phyloP scores from a whole-genome alignment of 225 moss, liverwort and hornwort genomes.

The Polytrichum commune region DNA sequence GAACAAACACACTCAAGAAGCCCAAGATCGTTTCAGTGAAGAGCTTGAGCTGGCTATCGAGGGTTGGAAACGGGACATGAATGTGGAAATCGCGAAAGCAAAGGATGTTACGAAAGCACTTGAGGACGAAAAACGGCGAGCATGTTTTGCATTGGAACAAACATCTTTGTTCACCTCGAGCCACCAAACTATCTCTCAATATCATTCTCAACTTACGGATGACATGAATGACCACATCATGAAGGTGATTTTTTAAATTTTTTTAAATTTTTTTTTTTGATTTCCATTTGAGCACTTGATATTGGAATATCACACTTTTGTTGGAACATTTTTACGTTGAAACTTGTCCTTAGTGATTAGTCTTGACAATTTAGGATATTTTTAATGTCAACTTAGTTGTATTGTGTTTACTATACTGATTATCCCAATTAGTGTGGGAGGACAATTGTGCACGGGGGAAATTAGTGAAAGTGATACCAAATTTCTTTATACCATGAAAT shows the following conservation, averaged over 20 bases:
- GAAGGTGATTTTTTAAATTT: no score
- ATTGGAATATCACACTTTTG: not conserved
- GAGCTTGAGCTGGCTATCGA: conserved; percentile 46
- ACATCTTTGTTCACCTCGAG: conserved; percentile 13
- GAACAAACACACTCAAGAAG: conserved; percentile 46
- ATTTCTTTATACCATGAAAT: no score
- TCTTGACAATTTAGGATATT: no score
- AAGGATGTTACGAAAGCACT: conserved; percentile 50
- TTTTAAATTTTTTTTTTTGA: no score
- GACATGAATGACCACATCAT: conserved; percentile 28
- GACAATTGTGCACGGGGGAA: no score
- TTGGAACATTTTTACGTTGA: not conserved
- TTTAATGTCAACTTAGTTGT: no score
- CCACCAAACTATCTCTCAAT: not conserved
- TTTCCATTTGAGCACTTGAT: no score
- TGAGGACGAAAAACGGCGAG: conserved; percentile 45
- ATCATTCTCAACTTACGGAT: not conserved
- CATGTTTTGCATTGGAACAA: conserved; percentile 25
- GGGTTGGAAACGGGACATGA: conserved; percentile 65
- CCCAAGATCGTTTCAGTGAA: conserved; percentile 36
- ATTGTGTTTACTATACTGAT: no score
- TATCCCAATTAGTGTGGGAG: no score
- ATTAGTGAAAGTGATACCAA: no score
- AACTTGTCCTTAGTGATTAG: not conserved
- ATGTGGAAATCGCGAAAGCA: conserved; percentile 64